A percentile compares a stretch with the other conserved stretches of the same genome.
These are phyloP conservation scores for Reticulascus tulasneorum DNA, from an alignment of 2,329 filamentous ascomycete species.

Conservation along the genomic window DNA sequence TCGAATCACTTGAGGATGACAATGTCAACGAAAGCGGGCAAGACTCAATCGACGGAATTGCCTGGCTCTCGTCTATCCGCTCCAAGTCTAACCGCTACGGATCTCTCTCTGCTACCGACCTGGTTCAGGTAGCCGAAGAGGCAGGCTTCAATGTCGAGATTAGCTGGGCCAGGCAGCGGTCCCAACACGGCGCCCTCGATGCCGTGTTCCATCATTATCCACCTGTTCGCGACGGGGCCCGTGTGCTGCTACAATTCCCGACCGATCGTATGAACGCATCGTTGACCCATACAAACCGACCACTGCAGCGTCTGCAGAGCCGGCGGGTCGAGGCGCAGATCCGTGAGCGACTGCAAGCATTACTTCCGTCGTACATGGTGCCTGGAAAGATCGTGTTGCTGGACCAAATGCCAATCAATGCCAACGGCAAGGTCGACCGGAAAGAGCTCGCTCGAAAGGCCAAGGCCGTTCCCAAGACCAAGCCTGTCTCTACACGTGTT, in stretches of 20 bases:
- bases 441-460: conserved; percentile 1
- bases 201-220: conserved; percentile 31
- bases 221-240: no score
- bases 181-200: conserved; percentile 20
- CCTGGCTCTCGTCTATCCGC: no score
- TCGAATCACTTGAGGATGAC: no score
- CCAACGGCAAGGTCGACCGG: conserved; percentile 14
- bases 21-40: no score
- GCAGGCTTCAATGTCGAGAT: conserved; percentile 41
- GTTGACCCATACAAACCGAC: no score
- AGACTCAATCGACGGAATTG: no score
- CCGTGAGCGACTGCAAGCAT: no score
- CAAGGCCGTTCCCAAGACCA: background rate
- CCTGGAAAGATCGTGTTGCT: conserved; percentile 6
- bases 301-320: no score
- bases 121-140: conserved; percentile 18
- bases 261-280: no score
- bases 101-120: conserved; percentile 13
- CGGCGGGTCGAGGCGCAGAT: no score
- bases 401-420: conserved; percentile 10
- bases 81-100: conserved; percentile 3
- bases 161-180: conserved; percentile 40
- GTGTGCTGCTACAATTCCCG: no score
- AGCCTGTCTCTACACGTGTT: conserved; percentile 2
- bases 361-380: no score